phyloP scores from a whole-genome alignment of 345 rosid species.

The Gossypium sturtianum region DNA sequence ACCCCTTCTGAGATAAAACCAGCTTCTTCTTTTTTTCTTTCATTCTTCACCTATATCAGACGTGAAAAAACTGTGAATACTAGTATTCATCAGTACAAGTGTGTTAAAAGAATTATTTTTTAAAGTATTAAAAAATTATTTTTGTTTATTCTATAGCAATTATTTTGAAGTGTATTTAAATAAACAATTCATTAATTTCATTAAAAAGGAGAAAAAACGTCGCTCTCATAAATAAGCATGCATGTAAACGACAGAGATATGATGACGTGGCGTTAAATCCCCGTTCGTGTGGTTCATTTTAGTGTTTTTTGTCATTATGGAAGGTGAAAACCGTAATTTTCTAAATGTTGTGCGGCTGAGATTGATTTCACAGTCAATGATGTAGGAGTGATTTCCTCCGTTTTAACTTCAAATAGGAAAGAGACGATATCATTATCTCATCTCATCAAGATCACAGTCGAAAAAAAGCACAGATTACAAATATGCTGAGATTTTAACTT shows the following conservation, averaged over 20 bases:
- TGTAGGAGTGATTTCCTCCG: constrained; percentile 20
- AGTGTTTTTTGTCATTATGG: background rate
- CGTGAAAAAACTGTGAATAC: too few species aligned
- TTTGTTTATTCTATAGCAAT: too few species aligned
- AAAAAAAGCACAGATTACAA: background rate
- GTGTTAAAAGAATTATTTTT: too few species aligned
- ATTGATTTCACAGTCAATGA: background rate
- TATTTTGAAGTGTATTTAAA: too few species aligned
- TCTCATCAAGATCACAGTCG: background rate
- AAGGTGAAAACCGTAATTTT: too few species aligned
- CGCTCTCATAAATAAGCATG: too few species aligned
- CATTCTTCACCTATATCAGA: too few species aligned
- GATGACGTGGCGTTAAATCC: constrained; percentile 37
- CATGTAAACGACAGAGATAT: constrained; percentile 46
- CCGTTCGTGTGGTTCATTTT: constrained; percentile 50
- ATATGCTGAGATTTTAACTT: constrained; percentile 2
- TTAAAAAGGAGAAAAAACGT: too few species aligned
- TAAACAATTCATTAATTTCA: background rate
- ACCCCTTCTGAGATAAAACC: too few species aligned
- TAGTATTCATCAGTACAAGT: too few species aligned
- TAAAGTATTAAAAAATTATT: too few species aligned
- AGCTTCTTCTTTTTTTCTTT: too few species aligned
- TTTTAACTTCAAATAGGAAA: background rate
- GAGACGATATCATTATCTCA: background rate
- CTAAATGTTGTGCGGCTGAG: background rate